These are phyloP conservation scores for Immersiella caudata DNA, from an alignment of 495 filamentous ascomycete species.

Conservation along the genomic window DNA sequence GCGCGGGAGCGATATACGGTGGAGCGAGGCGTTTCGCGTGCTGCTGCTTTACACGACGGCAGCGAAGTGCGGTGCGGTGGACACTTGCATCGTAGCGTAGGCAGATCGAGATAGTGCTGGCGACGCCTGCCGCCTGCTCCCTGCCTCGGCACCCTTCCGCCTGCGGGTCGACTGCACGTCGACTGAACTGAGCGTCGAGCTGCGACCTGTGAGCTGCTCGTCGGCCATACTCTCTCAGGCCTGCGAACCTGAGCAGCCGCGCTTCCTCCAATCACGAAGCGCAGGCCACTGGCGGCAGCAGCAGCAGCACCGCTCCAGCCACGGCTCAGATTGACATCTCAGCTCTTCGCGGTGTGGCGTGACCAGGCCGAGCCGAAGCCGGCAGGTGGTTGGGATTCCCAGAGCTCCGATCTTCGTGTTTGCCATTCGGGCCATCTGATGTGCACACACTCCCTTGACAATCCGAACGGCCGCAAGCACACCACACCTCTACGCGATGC, in stretches of 20 bases:
- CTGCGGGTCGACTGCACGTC: constrained; percentile 16
- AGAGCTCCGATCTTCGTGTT: constrained; percentile 1
- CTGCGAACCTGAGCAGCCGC: constrained; percentile 16
- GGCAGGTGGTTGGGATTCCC: constrained; percentile 17
- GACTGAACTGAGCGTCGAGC: constrained; percentile 7
- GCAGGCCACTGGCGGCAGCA: not conserved
- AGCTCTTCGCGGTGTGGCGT: constrained; percentile 9
- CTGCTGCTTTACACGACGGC: not conserved
- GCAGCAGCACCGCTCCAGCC: constrained; percentile 5
- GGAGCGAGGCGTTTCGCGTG: not conserved
- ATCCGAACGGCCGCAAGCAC: not conserved
- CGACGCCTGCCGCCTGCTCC: constrained; percentile 21
- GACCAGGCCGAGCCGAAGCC: constrained; percentile 21
- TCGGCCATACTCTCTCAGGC: constrained; percentile 7
- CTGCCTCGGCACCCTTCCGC: constrained; percentile 26
- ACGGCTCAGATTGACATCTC: constrained; percentile 15
- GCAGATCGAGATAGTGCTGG: constrained; percentile 23
- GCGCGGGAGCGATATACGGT: not conserved
- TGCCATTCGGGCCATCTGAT: constrained; percentile 11
- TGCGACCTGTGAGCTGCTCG: not conserved
- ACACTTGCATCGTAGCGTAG: constrained; percentile 6
- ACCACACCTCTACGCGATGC: not conserved
- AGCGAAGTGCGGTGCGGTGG: not conserved
- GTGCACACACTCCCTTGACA: not conserved
- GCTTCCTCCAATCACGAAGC: constrained; percentile 32